phyloP scores from a whole-genome alignment of 2,329 filamentous ascomycete species.

The Sporothrix schenckii region DNA sequence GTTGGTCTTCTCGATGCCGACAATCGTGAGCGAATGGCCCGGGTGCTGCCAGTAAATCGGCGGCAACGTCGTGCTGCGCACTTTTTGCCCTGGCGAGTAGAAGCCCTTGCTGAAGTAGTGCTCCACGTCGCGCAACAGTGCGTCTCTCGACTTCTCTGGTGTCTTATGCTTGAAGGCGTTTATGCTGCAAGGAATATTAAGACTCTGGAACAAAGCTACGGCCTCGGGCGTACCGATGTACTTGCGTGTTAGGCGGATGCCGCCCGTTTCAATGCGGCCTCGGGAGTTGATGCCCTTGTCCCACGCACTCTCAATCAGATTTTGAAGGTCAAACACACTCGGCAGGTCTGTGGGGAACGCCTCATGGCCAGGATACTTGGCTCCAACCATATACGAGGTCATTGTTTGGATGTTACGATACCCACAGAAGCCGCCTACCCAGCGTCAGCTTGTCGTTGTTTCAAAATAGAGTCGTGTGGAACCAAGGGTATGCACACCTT shows the following conservation, averaged over 20 bases:
- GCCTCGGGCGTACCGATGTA: conserved; percentile 95
- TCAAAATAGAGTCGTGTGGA: neutral
- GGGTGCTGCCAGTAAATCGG: conserved; percentile 90
- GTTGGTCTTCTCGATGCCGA: conserved; percentile 74
- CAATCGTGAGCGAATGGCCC: conserved; percentile 86
- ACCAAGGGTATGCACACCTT: conserved; percentile 54
- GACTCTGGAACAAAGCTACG: conserved; percentile 72
- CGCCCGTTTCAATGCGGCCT: conserved; percentile 79
- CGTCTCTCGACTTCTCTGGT: conserved; percentile 53
- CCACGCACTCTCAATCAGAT: conserved; percentile 86
- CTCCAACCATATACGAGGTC: conserved; percentile 72
- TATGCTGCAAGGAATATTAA: conserved; percentile 70
- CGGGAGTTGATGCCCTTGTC: conserved; percentile 77
- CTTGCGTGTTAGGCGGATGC: conserved; percentile 84
- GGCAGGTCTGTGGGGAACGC: conserved; percentile 67
- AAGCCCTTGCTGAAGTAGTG: conserved; percentile 69
- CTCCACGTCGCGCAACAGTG: conserved; percentile 70
- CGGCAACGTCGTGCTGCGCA: conserved; percentile 72
- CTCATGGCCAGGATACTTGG: conserved; percentile 59
- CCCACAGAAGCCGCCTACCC: conserved; percentile 79
- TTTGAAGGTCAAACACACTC: conserved; percentile 79
- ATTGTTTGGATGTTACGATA: conserved; percentile 96
- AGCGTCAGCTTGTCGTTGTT: neutral
- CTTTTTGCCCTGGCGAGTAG: conserved; percentile 57
- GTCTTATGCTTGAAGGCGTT: conserved; percentile 59